Percentiles rank a stretch among this genome's conserved stretches.
Conservation (phyloP, 2,329 filamentous ascomycete species). For the Salinomyces thailandicus region DNA sequence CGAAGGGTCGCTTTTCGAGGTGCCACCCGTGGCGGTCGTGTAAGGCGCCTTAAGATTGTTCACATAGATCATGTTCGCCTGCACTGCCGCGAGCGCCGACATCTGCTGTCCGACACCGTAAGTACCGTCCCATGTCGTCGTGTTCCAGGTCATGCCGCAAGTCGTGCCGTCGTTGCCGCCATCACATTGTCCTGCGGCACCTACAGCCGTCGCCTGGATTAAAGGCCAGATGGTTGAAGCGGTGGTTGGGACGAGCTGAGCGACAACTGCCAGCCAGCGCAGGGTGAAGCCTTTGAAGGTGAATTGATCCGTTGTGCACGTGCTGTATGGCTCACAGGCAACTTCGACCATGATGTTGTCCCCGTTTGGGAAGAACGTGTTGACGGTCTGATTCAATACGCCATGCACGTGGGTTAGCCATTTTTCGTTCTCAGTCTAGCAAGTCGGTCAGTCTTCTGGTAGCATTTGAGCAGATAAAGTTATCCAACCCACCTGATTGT, state of each 20-base stretch:
- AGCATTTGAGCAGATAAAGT: too few species aligned
- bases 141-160: slow-evolving; percentile 35
- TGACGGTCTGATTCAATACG: slow-evolving; percentile 16
- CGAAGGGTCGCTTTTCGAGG: slow-evolving; percentile 36
- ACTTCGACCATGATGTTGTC: slow-evolving; percentile 35
- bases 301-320: slow-evolving; percentile 33
- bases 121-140: slow-evolving; percentile 34
- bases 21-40: slow-evolving; percentile 43
- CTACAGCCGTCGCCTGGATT: slow-evolving; percentile 42
- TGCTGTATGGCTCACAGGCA: slow-evolving; percentile 29
- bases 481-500: slow-evolving; percentile 6
- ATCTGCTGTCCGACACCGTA: slow-evolving; percentile 48
- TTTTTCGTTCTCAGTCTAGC: slow-evolving; percentile 9
- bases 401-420: slow-evolving; percentile 12
- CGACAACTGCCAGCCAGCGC: slow-evolving; percentile 42
- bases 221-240: slow-evolving; percentile 41
- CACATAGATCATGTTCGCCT: slow-evolving; percentile 29
- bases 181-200: slow-evolving; percentile 42
- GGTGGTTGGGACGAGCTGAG: slow-evolving; percentile 48
- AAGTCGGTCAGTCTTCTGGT: background rate
- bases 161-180: slow-evolving; percentile 36
- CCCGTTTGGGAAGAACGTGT: slow-evolving; percentile 30
- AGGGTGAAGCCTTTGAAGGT: slow-evolving; percentile 31
- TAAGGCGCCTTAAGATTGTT: slow-evolving; percentile 28
- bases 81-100: slow-evolving; percentile 43